Conservation (phyloP, 352 stramenopile genomes). For the Globisporangium iwayamae region DNA sequence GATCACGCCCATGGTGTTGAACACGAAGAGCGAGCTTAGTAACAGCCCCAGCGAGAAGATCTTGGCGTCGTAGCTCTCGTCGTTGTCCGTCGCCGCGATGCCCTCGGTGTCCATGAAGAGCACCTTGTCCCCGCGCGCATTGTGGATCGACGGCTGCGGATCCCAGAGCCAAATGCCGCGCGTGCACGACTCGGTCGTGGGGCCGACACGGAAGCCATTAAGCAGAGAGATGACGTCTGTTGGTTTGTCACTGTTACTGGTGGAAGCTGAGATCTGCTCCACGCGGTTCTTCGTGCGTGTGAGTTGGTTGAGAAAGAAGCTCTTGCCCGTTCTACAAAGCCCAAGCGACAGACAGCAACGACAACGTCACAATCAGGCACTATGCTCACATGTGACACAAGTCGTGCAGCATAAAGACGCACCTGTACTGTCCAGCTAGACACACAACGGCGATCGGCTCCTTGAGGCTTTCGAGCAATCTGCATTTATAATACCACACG, state of each 20-base stretch:
- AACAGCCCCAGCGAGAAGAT: constrained; percentile 83
- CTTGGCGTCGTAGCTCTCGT: constrained; percentile 87
- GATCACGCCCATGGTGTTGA: constrained; percentile 88
- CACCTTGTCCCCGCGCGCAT: constrained; percentile 56
- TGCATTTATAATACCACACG: constrained; percentile 16
- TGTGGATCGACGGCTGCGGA: constrained; percentile 49
- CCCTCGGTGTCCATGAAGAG: constrained; percentile 85
- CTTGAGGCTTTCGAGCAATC: constrained; percentile 53
- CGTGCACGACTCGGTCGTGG: constrained; percentile 84
- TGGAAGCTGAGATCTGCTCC: background rate
- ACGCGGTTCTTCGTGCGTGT: constrained; percentile 17
- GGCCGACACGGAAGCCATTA: constrained; percentile 63
- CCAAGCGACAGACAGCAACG: background rate
- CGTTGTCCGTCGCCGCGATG: constrained; percentile 81
- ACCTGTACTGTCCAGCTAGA: constrained; percentile 79
- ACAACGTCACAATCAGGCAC: background rate
- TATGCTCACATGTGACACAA: background rate
- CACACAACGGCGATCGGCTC: constrained; percentile 80
- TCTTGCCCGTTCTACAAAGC: constrained; percentile 72
- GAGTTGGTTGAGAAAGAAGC: constrained; percentile 87
- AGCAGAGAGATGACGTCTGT: background rate
- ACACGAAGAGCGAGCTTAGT: constrained; percentile 80
- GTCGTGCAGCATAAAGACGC: background rate
- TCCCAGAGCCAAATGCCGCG: constrained; percentile 86
- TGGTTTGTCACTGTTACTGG: background rate